phyloP scores from a whole-genome alignment of 257 asterid genomes.

The Scutellaria barbata region DNA sequence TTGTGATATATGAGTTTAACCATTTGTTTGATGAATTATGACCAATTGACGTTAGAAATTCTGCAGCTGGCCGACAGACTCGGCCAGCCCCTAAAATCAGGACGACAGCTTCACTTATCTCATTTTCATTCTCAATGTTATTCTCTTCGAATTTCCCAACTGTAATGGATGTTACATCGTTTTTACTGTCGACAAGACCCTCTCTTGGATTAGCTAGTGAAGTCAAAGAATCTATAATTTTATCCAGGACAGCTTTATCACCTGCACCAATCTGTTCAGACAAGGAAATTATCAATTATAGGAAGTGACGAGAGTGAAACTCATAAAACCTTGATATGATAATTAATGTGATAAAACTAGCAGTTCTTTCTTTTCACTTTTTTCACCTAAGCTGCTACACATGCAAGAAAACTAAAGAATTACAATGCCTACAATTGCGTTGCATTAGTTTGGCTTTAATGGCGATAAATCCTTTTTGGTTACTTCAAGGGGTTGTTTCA shows the following conservation, averaged over 20 bases:
- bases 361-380: neutral
- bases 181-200: slow-evolving; percentile 39
- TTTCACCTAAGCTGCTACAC: neutral
- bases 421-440: neutral
- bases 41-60: slow-evolving; percentile 71
- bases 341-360: neutral
- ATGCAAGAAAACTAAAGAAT: neutral
- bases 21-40: slow-evolving; percentile 50
- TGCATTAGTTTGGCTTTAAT: neutral
- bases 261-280: slow-evolving; percentile 82
- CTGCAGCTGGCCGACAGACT: slow-evolving; percentile 95
- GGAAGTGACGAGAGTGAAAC: slow-evolving; percentile 8
- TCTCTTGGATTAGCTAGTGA: slow-evolving; percentile 67
- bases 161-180: slow-evolving; percentile 56
- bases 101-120: slow-evolving; percentile 47
- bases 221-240: slow-evolving; percentile 72
- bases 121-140: slow-evolving; percentile 46
- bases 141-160: slow-evolving; percentile 57
- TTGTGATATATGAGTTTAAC: slow-evolving; percentile 47
- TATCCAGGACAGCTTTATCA: slow-evolving; percentile 66
- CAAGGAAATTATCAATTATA: slow-evolving; percentile 12
- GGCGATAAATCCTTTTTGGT: slow-evolving; percentile 1
- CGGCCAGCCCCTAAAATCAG: slow-evolving; percentile 97
- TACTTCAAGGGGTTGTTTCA: slow-evolving; percentile 5
- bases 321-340: neutral